Conservation (phyloP, 2,329 filamentous ascomycete genomes). For the Whalleya microplaca region DNA sequence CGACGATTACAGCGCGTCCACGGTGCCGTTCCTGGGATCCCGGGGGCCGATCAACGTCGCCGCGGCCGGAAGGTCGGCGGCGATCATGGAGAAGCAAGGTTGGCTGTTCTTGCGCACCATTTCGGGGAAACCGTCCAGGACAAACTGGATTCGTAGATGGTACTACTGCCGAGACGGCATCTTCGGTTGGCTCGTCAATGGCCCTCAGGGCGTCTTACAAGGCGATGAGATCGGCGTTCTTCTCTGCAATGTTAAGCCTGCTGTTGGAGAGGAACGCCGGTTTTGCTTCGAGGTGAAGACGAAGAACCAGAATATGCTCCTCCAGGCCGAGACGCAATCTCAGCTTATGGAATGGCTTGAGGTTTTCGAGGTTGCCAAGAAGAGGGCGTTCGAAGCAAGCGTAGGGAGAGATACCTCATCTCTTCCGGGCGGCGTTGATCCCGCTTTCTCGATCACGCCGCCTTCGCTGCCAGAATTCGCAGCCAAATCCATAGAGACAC, state of each 20-base stretch:
- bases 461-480: slow-evolving; percentile 90
- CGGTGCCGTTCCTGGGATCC: slow-evolving; percentile 82
- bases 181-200: slow-evolving; percentile 91
- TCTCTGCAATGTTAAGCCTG: slow-evolving; percentile 89
- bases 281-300: slow-evolving; percentile 99
- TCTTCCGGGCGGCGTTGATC: slow-evolving; percentile 58
- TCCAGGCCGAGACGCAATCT: slow-evolving; percentile 90
- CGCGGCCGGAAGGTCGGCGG: slow-evolving; percentile 52
- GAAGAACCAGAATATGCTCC: slow-evolving; percentile 84
- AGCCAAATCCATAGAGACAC: slow-evolving; percentile 72
- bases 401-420: slow-evolving; percentile 54
- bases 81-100: slow-evolving; percentile 80
- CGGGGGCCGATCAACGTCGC: slow-evolving; percentile 69
- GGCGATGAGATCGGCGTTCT: slow-evolving; percentile 95
- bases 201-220: slow-evolving; percentile 84
- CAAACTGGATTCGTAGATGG: slow-evolving; percentile 91
- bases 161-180: slow-evolving; percentile 95
- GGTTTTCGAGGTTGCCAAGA: slow-evolving; percentile 92
- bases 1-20: slow-evolving; percentile 89
- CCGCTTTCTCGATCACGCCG: slow-evolving; percentile 91
- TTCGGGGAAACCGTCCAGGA: slow-evolving; percentile 85
- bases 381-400: slow-evolving; percentile 81
- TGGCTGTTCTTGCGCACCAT: slow-evolving; percentile 87
- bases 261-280: slow-evolving; percentile 87
- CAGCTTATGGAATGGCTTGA: slow-evolving; percentile 95